phyloP scores from a whole-genome alignment of 2,329 filamentous ascomycete genomes.

The Endothia cerciana region DNA sequence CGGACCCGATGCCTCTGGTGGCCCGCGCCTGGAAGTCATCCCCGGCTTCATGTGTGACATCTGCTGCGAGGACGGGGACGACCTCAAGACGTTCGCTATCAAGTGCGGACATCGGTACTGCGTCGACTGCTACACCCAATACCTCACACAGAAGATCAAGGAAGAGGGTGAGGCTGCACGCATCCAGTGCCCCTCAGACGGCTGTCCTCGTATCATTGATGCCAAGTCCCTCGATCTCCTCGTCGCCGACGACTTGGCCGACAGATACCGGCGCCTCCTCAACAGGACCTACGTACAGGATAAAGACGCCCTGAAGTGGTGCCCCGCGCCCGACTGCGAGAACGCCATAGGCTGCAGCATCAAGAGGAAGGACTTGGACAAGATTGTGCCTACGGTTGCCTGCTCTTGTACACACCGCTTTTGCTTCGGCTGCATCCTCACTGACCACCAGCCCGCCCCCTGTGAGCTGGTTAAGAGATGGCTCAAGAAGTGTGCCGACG shows the following conservation, averaged over 20 bases:
- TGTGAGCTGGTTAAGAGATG: constrained; percentile 91
- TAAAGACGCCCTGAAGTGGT: constrained; percentile 95
- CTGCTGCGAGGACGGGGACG: constrained; percentile 86
- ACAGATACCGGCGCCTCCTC: constrained; percentile 80
- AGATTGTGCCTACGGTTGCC: constrained; percentile 85
- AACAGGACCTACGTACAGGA: constrained; percentile 97
- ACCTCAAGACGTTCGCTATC: constrained; percentile 85
- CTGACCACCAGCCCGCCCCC: constrained; percentile 91
- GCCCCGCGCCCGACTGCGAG: constrained; percentile 93
- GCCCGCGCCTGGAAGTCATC: constrained; percentile 71
- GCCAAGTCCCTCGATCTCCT: constrained; percentile 84
- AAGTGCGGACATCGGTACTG: constrained; percentile 95
- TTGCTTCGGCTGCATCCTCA: constrained; percentile 91
- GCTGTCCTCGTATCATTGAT: constrained; percentile 89
- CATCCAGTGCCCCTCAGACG: constrained; percentile 89
- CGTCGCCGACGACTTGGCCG: constrained; percentile 58
- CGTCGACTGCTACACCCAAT: constrained; percentile 88
- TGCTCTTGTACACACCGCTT: constrained; percentile 86
- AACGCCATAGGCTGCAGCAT: constrained; percentile 89
- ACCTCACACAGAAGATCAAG: constrained; percentile 88
- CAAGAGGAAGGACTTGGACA: constrained; percentile 83
- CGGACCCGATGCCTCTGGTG: constrained; percentile 62
- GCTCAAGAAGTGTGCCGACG: constrained; percentile 98
- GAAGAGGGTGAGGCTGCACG: constrained; percentile 94
- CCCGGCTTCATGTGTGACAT: constrained; percentile 90